Percentiles rank a stretch among this genome's conserved stretches.
phyloP scores from a whole-genome alignment of 1,284 basidiomycete genomes.

The Malassezia equina region DNA sequence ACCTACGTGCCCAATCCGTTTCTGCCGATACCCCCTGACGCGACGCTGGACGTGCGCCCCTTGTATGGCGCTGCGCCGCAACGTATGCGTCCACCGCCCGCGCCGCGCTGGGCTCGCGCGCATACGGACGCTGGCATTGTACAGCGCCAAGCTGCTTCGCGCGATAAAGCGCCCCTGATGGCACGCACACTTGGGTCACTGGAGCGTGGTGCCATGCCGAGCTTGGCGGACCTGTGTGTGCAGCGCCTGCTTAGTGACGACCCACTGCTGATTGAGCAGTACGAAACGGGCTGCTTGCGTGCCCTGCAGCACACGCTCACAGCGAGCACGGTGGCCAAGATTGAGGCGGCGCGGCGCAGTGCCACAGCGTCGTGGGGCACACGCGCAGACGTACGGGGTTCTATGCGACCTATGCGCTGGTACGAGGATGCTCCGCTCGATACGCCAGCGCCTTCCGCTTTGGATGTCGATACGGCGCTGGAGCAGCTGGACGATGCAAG shows the following conservation, averaged over 20 bases:
- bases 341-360: slow-evolving; percentile 39
- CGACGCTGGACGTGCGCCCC: slow-evolving; percentile 3
- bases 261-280: slow-evolving; percentile 29
- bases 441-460: not conserved
- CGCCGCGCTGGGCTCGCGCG: slow-evolving; percentile 16
- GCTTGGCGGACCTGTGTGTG: slow-evolving; percentile 33
- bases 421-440: slow-evolving; percentile 2
- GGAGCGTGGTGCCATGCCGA: slow-evolving; percentile 17
- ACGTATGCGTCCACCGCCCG: slow-evolving; percentile 8
- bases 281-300: slow-evolving; percentile 36
- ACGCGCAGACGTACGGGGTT: slow-evolving; percentile 7
- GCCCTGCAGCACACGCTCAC: slow-evolving; percentile 24
- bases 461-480: slow-evolving; percentile 7
- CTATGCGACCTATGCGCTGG: not conserved
- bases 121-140: slow-evolving; percentile 15
- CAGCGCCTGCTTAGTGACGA: slow-evolving; percentile 29
- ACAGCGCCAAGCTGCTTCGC: not conserved
- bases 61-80: not conserved
- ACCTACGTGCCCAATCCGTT: slow-evolving; percentile 42
- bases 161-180: slow-evolving; percentile 2
- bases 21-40: slow-evolving; percentile 22
- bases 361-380: slow-evolving; percentile 34
- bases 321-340: slow-evolving; percentile 20
- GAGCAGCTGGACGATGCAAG: slow-evolving; percentile 12
- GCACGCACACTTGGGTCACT: slow-evolving; percentile 23